These are phyloP conservation scores for Gastroboletus turbinatus DNA, from an alignment of 1,284 basidiomycete genomes.

Conservation along the genomic window DNA sequence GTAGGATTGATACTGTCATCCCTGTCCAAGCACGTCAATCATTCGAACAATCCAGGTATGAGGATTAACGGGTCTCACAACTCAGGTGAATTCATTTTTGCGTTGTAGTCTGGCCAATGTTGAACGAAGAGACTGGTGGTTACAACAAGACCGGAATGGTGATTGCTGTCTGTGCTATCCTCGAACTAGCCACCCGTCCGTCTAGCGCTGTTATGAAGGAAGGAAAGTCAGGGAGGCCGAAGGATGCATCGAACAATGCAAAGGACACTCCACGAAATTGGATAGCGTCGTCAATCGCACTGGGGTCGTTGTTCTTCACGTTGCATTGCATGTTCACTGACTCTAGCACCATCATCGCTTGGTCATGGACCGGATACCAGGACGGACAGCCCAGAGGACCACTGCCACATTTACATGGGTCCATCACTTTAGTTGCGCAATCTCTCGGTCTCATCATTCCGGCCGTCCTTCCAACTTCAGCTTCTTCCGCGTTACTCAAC, in stretches of 20 bases:
- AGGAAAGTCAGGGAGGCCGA: constrained; percentile 2
- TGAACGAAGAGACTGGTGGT: constrained; percentile 65
- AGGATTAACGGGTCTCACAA: background rate
- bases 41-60: constrained; percentile 78
- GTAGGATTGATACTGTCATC: constrained; percentile 70
- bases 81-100: background rate
- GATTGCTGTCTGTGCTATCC: constrained; percentile 52
- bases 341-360: constrained; percentile 81
- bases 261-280: constrained; percentile 36
- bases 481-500: constrained; percentile 31
- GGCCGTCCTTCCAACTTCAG: constrained; percentile 33
- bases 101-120: constrained; percentile 74
- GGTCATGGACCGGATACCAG: constrained; percentile 87
- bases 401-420: constrained; percentile 71
- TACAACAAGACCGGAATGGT: constrained; percentile 69
- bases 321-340: constrained; percentile 82
- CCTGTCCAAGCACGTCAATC: constrained; percentile 76
- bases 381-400: constrained; percentile 67
- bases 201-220: constrained; percentile 14
- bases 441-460: constrained; percentile 54
- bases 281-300: constrained; percentile 55
- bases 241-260: constrained; percentile 8
- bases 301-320: constrained; percentile 76
- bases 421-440: constrained; percentile 68
- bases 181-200: constrained; percentile 45